Evolutionary conservation across 768 basidiomycete genomes (phyloP), one percentile per base, ranked within the genome.

Genomic region (Pleurotus cornucopiae): DNA sequence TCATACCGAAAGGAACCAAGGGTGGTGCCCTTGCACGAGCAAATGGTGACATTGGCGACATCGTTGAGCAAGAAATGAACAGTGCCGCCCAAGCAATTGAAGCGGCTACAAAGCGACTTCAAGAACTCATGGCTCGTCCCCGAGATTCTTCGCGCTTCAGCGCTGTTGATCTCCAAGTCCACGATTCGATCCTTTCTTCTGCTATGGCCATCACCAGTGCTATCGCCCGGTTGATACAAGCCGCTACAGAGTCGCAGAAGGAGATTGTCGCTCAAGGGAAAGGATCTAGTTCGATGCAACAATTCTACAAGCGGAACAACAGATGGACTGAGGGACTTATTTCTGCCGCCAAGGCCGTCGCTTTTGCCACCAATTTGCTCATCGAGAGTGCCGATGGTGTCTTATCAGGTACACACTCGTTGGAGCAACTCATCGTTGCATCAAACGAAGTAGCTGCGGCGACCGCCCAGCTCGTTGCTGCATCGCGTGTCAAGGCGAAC

Each of bases 221-320:
- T 25, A 99, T 99, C 65, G 90, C 85, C 14, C 86, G 94, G 34
- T 84, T 99, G 57, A 98, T 99, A 67, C 83, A 89, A 68, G 96
- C 97, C 6, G 97, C 97, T 18, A 97, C 97, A 1, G 95, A 95
- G 38, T 98, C 95, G 49, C 97, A 99, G 71, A 85, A 98, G 69
- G 97, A 99, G 75, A 99, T 99, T 55, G 97, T 98, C 54, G 86
- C 88, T 2, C 88, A 97, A 73, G 97, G 97, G 57, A 91, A 85
- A 69, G 97, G 97, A 6, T 91, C 94, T 16, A 94, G 86, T 70
- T 83, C 94, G 20, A 85, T 79, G 16, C 93, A 96, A 69, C 96
- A 98, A 65, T 99, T 99, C 81, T 99, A 98, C 82, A 99, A 99
- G 77, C 88, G 92, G 58, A 98, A 99, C 84, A 98, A 98, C 72